Evolutionary conservation across 805 yeast species (phyloP), one percentile per base, ranked within the genome.

Genomic region (Yamadazyma phyllophila): DNA sequence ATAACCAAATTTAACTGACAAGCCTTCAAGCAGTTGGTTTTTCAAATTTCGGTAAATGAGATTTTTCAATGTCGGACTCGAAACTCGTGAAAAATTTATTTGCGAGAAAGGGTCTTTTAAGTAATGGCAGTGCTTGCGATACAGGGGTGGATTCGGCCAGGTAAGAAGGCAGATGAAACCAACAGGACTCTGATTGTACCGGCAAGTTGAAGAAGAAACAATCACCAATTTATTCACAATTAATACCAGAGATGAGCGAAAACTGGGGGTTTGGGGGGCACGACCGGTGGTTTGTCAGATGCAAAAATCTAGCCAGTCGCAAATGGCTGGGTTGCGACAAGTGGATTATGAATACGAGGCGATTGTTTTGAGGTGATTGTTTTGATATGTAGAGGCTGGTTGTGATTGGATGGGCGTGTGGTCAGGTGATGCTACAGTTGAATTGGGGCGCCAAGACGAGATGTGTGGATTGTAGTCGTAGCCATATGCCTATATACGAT

Each of bases 301-400:
- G 17, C 40, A 38, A 49, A 32, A 32, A 32, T 32, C 36, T 32
- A 32, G 36, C 36, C 36, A 32, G 36, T 32, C 36, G 36, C 16
- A 29, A 8, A 29, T n/a, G 13, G 31, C 31, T 29, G 11, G 31
- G 31, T 4, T 11, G 13, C 31, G 8, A 17, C 14, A 29, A 50
- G 40, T 34, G 61, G 56, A 29, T 51, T 39, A 45, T 51, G 56
- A 38, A 29, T 24, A 53, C 40, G 26, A 60, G 55, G 29, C 50
- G 38, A 45, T 51, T 55, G 39, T 49, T 20, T 20, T 20, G 24
- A 20, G n/a, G 29, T 51, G 38, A 45, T 51, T 55, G 39, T 49
- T 20, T 20, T 20, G 24, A 20, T 4, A 20, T 20, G 24, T 3
- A 20, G 24, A 20, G 24, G 24, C 24, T n/a, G 24, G 24, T 20